Evolutionary conservation across 1,139 yeast species (phyloP).

Genomic region (Kluyveromyces sp.): DNA sequence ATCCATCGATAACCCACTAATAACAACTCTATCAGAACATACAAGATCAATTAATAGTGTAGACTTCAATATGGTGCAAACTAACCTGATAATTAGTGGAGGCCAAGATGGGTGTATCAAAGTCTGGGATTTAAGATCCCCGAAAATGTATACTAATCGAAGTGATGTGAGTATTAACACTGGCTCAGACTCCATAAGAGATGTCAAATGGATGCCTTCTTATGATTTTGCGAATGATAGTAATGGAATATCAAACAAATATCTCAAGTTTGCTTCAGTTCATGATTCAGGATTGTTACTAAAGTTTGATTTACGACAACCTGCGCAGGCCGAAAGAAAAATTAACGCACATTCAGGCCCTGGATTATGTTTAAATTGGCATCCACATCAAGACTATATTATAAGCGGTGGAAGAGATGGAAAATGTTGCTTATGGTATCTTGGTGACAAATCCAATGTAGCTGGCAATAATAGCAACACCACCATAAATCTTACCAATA

Average conservation of each 20-base stretch:
- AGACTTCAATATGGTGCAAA: conserved; percentile 54
- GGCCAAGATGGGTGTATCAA: conserved; percentile 87
- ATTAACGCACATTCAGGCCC: conserved; percentile 91
- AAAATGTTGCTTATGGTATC: conserved; percentile 30
- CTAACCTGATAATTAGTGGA: conserved; percentile 65
- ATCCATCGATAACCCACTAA: conserved; percentile 33
- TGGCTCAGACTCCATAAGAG: conserved; percentile 40
- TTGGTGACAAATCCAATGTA: conserved; percentile 21
- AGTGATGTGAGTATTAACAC: conserved; percentile 31
- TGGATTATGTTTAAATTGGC: conserved; percentile 83
- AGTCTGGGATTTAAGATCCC: conserved; percentile 75
- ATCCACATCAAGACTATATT: conserved; percentile 72
- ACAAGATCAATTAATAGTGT: conserved; percentile 75
- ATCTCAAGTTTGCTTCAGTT: conserved; percentile 54
- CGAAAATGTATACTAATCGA: conserved; percentile 21
- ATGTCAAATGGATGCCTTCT: conserved; percentile 30
- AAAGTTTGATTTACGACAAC: conserved; percentile 71
- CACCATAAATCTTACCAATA: conserved; percentile 6
- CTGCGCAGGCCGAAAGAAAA: conserved; percentile 53
- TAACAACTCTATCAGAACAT: conserved; percentile 55
- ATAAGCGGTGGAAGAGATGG: conserved; percentile 91
- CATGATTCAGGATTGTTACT: conserved; percentile 87
- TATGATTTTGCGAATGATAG: conserved; percentile 15
- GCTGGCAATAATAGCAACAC: conserved; percentile 8
- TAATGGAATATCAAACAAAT: conserved; percentile 22